Evolutionary conservation across 202 grass and related monocot genomes (phyloP), one percentile per base, ranked within the genome.

Genomic region (Schoenoplectus triqueter): DNA sequence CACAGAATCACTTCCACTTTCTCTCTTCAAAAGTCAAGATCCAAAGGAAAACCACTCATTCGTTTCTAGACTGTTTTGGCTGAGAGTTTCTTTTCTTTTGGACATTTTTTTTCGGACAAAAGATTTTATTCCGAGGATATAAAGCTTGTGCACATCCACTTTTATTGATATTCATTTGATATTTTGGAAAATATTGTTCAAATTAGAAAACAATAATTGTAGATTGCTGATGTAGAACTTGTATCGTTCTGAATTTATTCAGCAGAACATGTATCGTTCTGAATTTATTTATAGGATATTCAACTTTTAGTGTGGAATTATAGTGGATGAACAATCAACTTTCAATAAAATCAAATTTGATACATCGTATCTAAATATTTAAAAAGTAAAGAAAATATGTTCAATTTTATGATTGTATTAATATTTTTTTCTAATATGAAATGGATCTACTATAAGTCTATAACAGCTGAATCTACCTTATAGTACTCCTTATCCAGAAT

Each of bases 11-110:
- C 21, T 56, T 57, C 50, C 20, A 77, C 50, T 31, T 31, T 21
- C 50, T 77, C 50, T 77, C 50, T 77, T 56, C 15, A 60, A 61
- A 78, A 79, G 75, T 79, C 75, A 44, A 79, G 75, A 79, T 79
- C 75, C 55, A 61, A 79, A 61, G 75, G 10, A 17, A 61, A 61
- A 79, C 39, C 75, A 79, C 75, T 79, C 54, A 78, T 60, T 78
- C 75, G 3, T 44, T 21, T 18, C 7, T 17, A 42, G 54, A 45
- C 75, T 17, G 13, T 15, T 45, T 61, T 61, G 54, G 6, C 55
- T 61, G 11, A 45, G 14, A 79, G n/a, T 62, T 78, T 44, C 5
- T 59, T 44, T 75, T 77, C 5, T 42, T 40, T 56, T 78, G 5
- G 8, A 41, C 20, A 0, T 31, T 15, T 40, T 59, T 0, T 57